Evolutionary conservation across 2,329 filamentous ascomycete genomes (phyloP), one percentile per base, ranked within the genome.

Genomic region (Peltaster fructicola): DNA sequence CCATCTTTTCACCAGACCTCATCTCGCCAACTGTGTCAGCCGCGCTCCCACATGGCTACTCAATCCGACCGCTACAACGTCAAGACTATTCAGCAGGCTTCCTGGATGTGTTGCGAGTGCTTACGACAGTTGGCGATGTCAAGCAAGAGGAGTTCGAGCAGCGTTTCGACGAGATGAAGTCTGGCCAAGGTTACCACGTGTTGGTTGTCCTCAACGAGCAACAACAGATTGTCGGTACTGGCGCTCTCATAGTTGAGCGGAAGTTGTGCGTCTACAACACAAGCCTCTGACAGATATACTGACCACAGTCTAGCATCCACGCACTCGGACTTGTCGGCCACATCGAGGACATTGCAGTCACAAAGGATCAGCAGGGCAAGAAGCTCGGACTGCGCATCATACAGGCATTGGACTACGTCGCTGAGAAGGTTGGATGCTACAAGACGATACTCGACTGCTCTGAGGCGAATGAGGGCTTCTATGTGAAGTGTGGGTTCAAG

Each of bases 401-500:
- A 43, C 80, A 95, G 57, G 82, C 85, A 6, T 65, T 98, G 46
- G 84, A 95, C 54, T 76, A 65, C 48, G 73, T 95, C 31, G 82
- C 84, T 27, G 71, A 80, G 48, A 68, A 81, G 48, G 73, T 88
- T 30, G 88, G 85, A 27, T 95, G 85, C 56, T 95, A 95, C 57
- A 95, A 81, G 74, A 82, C 73, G 37, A 95, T 98, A 40, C 67
- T 95, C 36, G 85, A 95, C 54, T 98, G 88, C 61, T 90, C 78
- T 38, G 85, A 93, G 54, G 70, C 76, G 41, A 98, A 95, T 51
- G 82, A 92, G 53, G 85, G 84, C 12, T 95, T 98, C 61, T 98
- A 98, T 52, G 65, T 92, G 52, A 95, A 95, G 65, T 95, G 88
- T 54, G 85, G 85, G 30, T 95, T 91, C 54, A 76, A 81, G 55